phyloP scores from a whole-genome alignment of 805 yeast species.

The Nakazawaea wickerhamii region DNA sequence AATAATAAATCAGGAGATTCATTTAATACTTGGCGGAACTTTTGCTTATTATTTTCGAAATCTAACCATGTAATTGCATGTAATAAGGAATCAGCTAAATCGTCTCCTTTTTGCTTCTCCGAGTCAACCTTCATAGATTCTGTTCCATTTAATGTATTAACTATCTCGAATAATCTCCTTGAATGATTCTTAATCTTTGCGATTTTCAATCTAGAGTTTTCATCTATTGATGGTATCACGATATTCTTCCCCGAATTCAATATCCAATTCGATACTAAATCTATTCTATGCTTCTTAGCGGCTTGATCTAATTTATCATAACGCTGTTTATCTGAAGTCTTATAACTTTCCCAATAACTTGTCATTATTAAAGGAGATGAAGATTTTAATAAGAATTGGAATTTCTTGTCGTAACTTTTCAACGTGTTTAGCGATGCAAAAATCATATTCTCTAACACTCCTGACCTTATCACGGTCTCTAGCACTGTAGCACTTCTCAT shows the following conservation, averaged over 20 bases:
- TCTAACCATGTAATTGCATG: conserved; percentile 49
- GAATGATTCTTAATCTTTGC: conserved; percentile 15
- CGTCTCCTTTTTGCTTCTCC: conserved; percentile 46
- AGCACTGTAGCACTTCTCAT: conserved; percentile 39
- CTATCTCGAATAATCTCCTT: conserved; percentile 23
- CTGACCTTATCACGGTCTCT: conserved; percentile 47
- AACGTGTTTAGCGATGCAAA: conserved; percentile 20
- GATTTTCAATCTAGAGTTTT: not conserved
- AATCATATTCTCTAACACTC: conserved; percentile 48
- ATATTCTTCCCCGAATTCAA: not conserved
- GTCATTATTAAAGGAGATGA: conserved; percentile 26
- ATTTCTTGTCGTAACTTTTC: conserved; percentile 3
- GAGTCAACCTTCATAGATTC: conserved; percentile 12
- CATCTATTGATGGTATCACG: not conserved
- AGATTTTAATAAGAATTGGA: conserved; percentile 16
- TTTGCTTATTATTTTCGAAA: conserved; percentile 33
- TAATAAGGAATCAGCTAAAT: conserved; percentile 58
- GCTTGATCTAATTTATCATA: conserved; percentile 8
- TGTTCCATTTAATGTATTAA: conserved; percentile 19
- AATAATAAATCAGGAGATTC: conserved; percentile 7
- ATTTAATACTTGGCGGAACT: conserved; percentile 11
- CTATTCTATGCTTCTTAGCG: conserved; percentile 22
- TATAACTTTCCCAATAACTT: conserved; percentile 22
- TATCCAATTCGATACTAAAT: conserved; percentile 24
- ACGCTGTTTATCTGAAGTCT: conserved; percentile 4